These are phyloP conservation scores for Trichoderma asperelloides DNA, from an alignment of 495 filamentous ascomycete species.

Conservation along the genomic window DNA sequence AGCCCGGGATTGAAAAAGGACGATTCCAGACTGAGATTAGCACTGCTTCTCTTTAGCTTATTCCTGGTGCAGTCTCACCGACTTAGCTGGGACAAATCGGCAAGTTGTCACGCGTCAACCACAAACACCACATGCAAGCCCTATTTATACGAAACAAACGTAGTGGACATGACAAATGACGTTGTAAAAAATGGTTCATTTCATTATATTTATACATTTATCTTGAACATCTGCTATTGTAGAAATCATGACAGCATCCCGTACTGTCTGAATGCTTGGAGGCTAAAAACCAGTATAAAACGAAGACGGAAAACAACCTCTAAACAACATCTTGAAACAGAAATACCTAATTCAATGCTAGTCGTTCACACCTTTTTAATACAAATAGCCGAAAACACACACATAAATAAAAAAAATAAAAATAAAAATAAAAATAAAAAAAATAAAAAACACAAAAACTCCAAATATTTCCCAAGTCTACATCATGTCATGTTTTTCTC, in stretches of 20 bases:
- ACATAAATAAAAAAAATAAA: background rate
- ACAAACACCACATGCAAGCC: background rate
- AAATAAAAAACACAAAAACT: background rate
- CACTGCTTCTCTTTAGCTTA: background rate
- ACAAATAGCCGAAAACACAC: too few relatives aligned
- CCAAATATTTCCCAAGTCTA: background rate
- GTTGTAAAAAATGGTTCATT: background rate
- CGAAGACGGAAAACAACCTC: background rate
- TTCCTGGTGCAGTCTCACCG: background rate
- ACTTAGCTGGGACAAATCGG: background rate
- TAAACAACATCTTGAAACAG: background rate
- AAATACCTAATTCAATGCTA: background rate
- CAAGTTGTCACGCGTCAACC: background rate
- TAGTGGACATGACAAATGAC: background rate
- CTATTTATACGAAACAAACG: background rate
- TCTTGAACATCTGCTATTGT: background rate
- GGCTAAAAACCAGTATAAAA: background rate
- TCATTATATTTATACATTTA: background rate
- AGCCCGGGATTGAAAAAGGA: background rate
- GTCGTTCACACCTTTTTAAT: slow-evolving; percentile 1
- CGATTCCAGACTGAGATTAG: background rate
- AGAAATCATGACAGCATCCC: background rate
- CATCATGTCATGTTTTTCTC: background rate
- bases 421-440: background rate
- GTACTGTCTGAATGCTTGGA: background rate